Conservation (phyloP, 129 eudicot genomes). For the Ambrosia artemisiifolia region DNA sequence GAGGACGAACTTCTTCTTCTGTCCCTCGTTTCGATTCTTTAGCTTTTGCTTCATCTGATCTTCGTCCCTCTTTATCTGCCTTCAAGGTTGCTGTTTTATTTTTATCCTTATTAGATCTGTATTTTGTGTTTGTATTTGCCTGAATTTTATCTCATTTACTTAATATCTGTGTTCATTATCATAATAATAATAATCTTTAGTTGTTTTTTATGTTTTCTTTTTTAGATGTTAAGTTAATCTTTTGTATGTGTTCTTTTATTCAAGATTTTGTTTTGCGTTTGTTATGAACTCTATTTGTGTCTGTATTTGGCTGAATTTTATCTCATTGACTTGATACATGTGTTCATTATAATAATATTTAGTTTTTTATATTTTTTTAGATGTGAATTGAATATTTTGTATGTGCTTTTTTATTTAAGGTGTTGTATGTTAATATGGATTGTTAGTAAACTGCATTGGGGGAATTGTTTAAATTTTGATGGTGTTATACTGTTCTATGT, state of each 20-base stretch:
- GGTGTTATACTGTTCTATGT: not conserved
- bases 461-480: not conserved
- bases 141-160: no score
- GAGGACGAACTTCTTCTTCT: constrained; percentile 41
- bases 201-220: no score
- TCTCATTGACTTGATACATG: no score
- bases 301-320: no score
- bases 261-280: not conserved
- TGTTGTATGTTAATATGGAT: not conserved
- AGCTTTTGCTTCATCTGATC: constrained; percentile 57
- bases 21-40: constrained; percentile 59
- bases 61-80: constrained; percentile 61
- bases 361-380: no score
- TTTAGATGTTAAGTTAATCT: not conserved
- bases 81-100: constrained; percentile 53
- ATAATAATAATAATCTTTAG: no score
- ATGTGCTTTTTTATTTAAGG: constrained; percentile 8
- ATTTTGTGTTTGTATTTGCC: not conserved
- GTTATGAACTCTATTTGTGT: no score
- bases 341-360: no score
- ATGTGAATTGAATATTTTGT: no score
- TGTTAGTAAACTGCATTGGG: not conserved
- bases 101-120: constrained; percentile 39
- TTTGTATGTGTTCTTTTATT: not conserved
- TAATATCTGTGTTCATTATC: not conserved